Evolutionary conservation across 2,329 filamentous ascomycete genomes (phyloP), one percentile per base, ranked within the genome.

Genomic region (Magnaporthiopsis incrustans): DNA sequence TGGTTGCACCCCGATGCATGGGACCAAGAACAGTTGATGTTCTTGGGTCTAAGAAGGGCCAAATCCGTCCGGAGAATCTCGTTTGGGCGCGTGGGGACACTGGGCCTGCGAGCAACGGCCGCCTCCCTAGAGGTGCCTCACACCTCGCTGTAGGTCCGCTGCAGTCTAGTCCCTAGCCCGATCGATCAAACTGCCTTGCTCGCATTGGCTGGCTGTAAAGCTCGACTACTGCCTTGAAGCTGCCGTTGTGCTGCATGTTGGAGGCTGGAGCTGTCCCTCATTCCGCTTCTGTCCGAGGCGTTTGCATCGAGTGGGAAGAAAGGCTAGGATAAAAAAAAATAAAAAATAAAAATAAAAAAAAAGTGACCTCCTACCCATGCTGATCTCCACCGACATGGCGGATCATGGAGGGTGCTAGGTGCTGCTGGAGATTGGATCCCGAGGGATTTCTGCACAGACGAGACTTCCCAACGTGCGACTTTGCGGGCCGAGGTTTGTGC

Each of bases 11-110:
- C 44, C 44, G 15, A 53, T 50, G 44, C 15, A 50, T 50, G 44
- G 15, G 18, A 53, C 22, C 44, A 53, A n/a, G 22, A 53, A 22
- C 44, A 53, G 18, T 25, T 22, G 22, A 22, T 50, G 44, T n/a
- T 53, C 44, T 57, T 26, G 61, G 53, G 61, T 62, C 30, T 32
- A 27, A 57, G 61, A 57, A 56, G 61, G 53, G 25, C 26, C 44
- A 57, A 62, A 33, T 57, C 61, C 61, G 44, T 56, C 60, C 60
- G 60, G 60, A 62, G 44, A 56, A 62, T 62, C 60, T 62, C 50
- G 33, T 62, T 62, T 62, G 50, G 61, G 61, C 33, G 44, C 44
- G 44, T 53, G 44, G 44, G 22, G 44, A 53, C 22, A 22, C 44
- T 44, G 38, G 38, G 38, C 38, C 14, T 18, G 38, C 44, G 22